Evolutionary conservation across 2,329 filamentous ascomycete species (phyloP).

Genomic region (Diaporthe citrichinensis): DNA sequence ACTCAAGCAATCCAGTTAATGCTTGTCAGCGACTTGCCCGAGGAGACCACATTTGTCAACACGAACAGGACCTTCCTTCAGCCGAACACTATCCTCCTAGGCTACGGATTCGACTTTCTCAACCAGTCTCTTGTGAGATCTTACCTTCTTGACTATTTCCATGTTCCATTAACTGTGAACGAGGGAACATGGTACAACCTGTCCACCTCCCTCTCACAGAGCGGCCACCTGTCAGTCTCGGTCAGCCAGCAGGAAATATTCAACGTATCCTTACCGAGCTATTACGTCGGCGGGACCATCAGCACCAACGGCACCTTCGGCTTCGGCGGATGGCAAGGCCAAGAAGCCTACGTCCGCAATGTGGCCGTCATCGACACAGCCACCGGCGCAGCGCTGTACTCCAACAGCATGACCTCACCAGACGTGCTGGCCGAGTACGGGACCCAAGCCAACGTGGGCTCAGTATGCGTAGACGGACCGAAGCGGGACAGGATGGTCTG

Average conservation of each 20-base stretch:
- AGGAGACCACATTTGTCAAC: constrained; percentile 47
- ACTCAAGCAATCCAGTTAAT: not conserved
- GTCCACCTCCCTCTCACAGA: constrained; percentile 49
- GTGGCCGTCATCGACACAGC: constrained; percentile 47
- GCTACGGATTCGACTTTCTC: constrained; percentile 52
- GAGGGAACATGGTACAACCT: constrained; percentile 56
- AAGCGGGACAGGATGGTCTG: constrained; percentile 59
- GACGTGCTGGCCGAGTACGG: constrained; percentile 55
- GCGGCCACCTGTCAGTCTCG: constrained; percentile 48
- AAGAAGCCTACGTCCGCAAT: constrained; percentile 53
- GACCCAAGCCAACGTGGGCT: constrained; percentile 50
- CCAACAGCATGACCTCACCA: constrained; percentile 46
- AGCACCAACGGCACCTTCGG: constrained; percentile 53
- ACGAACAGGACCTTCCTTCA: constrained; percentile 52
- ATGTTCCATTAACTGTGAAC: constrained; percentile 47
- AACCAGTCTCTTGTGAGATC: constrained; percentile 53
- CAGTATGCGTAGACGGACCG: constrained; percentile 57
- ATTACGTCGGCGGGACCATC: constrained; percentile 21
- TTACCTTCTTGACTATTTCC: constrained; percentile 47
- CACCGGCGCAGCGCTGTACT: constrained; percentile 52
- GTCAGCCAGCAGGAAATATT: constrained; percentile 46
- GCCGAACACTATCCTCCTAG: constrained; percentile 52
- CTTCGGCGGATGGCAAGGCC: constrained; percentile 58
- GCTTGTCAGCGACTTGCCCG: constrained; percentile 8
- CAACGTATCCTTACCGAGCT: constrained; percentile 39